Conservation (phyloP, 1,284 basidiomycete species). For the Inonotus hispidus region DNA sequence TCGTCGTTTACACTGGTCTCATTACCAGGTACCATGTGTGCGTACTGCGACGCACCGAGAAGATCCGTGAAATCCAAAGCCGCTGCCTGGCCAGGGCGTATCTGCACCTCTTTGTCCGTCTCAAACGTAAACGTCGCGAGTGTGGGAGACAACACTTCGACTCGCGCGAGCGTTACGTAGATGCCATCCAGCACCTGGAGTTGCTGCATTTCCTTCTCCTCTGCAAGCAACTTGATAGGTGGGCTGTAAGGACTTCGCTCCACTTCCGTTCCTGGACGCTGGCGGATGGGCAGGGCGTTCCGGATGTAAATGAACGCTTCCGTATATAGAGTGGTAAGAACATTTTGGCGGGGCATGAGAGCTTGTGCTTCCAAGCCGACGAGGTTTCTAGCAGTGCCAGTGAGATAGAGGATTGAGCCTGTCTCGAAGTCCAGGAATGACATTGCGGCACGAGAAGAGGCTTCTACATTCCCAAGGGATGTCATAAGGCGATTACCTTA, state of each 20-base stretch:
- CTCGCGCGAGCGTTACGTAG: conserved; percentile 32
- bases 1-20: conserved; percentile 55
- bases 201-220: conserved; percentile 32
- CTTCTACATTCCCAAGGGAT: conserved; percentile 60
- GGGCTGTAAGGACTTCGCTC: conserved; percentile 54
- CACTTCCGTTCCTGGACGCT: conserved; percentile 31
- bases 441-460: conserved; percentile 47
- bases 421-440: conserved; percentile 50
- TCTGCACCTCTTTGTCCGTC: conserved; percentile 30
- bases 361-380: conserved; percentile 40
- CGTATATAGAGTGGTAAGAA: conserved; percentile 42
- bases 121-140: conserved; percentile 55
- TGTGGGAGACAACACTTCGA: conserved; percentile 40
- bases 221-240: conserved; percentile 46
- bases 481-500: conserved; percentile 56
- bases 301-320: conserved; percentile 51
- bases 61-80: conserved; percentile 50
- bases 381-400: conserved; percentile 48
- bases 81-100: conserved; percentile 48
- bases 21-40: conserved; percentile 44
- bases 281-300: conserved; percentile 50
- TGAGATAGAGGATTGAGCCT: conserved; percentile 57
- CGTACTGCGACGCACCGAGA: conserved; percentile 40
- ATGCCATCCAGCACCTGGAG: conserved; percentile 28
- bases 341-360: conserved; percentile 53